Percentiles rank a stretch among this genome's conserved stretches.
phyloP scores from a whole-genome alignment of 73 alveolate species.

The Tetrahymena thermophila region DNA sequence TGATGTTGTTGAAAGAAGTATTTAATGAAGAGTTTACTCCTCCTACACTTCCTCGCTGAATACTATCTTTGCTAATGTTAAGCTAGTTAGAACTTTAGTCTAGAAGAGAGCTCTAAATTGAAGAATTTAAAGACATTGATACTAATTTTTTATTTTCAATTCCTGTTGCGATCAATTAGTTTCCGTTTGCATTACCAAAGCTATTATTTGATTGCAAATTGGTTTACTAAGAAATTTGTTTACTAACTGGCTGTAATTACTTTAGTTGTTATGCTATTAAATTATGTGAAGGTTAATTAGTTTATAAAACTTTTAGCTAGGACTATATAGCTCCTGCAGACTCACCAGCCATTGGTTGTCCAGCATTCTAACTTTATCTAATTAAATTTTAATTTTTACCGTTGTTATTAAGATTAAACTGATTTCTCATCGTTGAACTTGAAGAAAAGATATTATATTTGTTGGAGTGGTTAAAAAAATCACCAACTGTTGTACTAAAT shows the following conservation, averaged over 20 bases:
- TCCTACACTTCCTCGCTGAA: neutral
- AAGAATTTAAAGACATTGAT: neutral
- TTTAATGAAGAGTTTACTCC: neutral
- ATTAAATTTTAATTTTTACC: neutral
- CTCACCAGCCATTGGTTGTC: neutral
- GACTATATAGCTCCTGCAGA: neutral
- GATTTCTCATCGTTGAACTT: neutral
- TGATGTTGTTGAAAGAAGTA: neutral
- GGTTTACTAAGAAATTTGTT: neutral
- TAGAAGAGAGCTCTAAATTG: neutral
- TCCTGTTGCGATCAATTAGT: neutral
- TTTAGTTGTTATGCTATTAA: neutral
- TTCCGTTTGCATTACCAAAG: neutral
- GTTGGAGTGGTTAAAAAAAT: neutral
- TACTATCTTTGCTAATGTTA: neutral
- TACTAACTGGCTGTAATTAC: neutral
- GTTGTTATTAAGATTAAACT: neutral
- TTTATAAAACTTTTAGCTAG: neutral
- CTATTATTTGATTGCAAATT: neutral
- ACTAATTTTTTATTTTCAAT: neutral
- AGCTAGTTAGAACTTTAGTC: neutral
- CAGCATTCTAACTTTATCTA: neutral
- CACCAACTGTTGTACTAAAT: neutral
- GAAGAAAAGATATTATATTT: neutral
- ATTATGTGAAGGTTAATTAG: neutral